Evolutionary conservation across 768 basidiomycete genomes (phyloP), one percentile per base, ranked within the genome.

Genomic region (Suillus bovinus): DNA sequence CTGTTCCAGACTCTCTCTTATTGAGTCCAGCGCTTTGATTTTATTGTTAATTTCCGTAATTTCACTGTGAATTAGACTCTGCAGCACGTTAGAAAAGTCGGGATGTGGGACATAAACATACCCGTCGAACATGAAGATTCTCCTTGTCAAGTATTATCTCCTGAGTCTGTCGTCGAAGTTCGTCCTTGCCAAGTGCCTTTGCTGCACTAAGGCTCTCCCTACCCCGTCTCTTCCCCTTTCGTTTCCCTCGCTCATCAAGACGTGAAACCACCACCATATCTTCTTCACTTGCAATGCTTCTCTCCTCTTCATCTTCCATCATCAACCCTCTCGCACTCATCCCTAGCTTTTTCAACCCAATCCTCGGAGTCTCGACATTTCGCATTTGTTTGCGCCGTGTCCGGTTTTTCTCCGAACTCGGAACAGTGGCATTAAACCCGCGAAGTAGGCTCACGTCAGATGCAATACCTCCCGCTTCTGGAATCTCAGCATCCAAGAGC

Each of bases 401-500:
- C 64, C 90, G 88, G 59, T 92, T 83, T 71, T 87, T 84, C 67
- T 94, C 90, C 42, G 95, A 86, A 70, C 90, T 91, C 14, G 96
- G 96, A 47, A 97, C 91, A 2, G 96, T 98, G 20, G 96, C 96
- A 69, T 93, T 90, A 76, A 98, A 99, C 0, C 96, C 96, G 50
- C 90, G 86, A 46, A 97, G 78, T 38, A 99, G 80, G 68, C 91
- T 93, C 57, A 95, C 87, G 68, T 86, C 84, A 17, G 83, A 81
- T 5, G 89, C 88, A 34, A 89, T 80, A 42, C 86, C 89, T 16
- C 85, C 84, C 17, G 84, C 84, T 67, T 93, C 91, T 3, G 92
- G 92, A 2, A 94, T 83, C 36, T 90, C 86, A 5, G 80, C 81
- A 17, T 80, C 77, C 41, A 94, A 83, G 11, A 94, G 77, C 71